These are phyloP conservation scores for Lentithecium fluviatile DNA, from an alignment of 495 filamentous ascomycete species.

Conservation along the genomic window DNA sequence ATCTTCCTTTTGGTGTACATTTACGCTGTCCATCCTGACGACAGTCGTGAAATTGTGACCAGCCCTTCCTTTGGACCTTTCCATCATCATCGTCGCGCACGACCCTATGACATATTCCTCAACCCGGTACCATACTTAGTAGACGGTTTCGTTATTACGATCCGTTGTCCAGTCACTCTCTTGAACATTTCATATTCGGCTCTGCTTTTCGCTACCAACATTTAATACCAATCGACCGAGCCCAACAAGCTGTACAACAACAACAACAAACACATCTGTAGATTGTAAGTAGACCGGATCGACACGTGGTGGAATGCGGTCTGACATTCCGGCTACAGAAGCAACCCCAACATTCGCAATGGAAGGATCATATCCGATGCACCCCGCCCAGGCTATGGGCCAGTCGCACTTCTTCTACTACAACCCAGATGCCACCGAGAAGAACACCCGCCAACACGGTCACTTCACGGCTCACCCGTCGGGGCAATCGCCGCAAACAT, in stretches of 20 bases:
- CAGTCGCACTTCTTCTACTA: constrained; percentile 92
- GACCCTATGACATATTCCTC: constrained; percentile 32
- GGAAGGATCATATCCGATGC: constrained; percentile 59
- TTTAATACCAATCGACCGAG: constrained; percentile 17
- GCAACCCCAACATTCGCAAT: constrained; percentile 43
- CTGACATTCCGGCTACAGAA: constrained; percentile 25
- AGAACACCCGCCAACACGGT: constrained; percentile 76
- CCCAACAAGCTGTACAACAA: constrained; percentile 13
- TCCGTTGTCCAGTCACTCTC: constrained; percentile 46
- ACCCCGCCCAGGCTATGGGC: constrained; percentile 59
- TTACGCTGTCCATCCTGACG: constrained; percentile 21
- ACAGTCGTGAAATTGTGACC: constrained; percentile 32
- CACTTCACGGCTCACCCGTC: constrained; percentile 78
- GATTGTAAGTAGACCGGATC: constrained; percentile 13
- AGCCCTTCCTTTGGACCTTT: constrained; percentile 37
- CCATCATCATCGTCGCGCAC: constrained; percentile 18
- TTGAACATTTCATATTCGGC: constrained; percentile 24
- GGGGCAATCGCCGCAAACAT: constrained; percentile 18
- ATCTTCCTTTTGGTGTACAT: constrained; percentile 37
- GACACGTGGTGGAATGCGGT: constrained; percentile 8
- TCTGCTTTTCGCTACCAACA: constrained; percentile 2
- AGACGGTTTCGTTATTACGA: constrained; percentile 41
- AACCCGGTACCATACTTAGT: constrained; percentile 38
- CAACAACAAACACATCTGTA: not conserved
- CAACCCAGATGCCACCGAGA: constrained; percentile 69